Evolutionary conservation across 768 basidiomycete species (phyloP).

Genomic region (Mycena venus): DNA sequence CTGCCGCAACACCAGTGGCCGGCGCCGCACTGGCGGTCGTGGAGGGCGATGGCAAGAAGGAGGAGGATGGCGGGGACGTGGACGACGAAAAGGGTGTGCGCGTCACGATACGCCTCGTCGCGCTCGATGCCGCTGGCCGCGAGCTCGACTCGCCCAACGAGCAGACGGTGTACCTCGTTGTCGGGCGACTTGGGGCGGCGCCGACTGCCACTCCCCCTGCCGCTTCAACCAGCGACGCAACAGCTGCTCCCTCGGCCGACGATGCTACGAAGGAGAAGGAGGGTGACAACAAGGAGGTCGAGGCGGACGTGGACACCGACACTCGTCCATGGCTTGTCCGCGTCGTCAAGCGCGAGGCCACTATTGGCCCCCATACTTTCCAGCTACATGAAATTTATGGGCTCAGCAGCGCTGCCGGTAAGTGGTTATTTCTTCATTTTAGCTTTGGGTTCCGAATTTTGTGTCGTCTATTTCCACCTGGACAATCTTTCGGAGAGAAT

Average conservation of each 20-base stretch:
- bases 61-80: constrained; percentile 57
- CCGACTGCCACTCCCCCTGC: constrained; percentile 29
- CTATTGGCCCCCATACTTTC: constrained; percentile 94
- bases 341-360: constrained; percentile 93
- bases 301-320: constrained; percentile 56
- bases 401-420: constrained; percentile 67
- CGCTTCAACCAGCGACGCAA: not conserved
- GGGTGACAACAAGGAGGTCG: no score
- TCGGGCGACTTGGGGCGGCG: constrained; percentile 75
- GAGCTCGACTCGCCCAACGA: constrained; percentile 82
- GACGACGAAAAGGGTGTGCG: constrained; percentile 78
- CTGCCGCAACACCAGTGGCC: not conserved
- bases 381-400: constrained; percentile 96
- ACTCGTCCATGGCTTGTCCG: constrained; percentile 90
- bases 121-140: constrained; percentile 81
- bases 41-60: constrained; percentile 74
- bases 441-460: not conserved
- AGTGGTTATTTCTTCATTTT: constrained; percentile 10
- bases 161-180: constrained; percentile 90
- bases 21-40: constrained; percentile 87
- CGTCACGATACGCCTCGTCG: constrained; percentile 84
- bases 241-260: constrained; percentile 17
- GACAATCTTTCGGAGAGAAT: not conserved
- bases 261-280: constrained; percentile 3
- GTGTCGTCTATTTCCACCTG: no score